Evolutionary conservation across 2,329 filamentous ascomycete genomes (phyloP), one percentile per base, ranked within the genome.

Genomic region (Penicillium sp.): DNA sequence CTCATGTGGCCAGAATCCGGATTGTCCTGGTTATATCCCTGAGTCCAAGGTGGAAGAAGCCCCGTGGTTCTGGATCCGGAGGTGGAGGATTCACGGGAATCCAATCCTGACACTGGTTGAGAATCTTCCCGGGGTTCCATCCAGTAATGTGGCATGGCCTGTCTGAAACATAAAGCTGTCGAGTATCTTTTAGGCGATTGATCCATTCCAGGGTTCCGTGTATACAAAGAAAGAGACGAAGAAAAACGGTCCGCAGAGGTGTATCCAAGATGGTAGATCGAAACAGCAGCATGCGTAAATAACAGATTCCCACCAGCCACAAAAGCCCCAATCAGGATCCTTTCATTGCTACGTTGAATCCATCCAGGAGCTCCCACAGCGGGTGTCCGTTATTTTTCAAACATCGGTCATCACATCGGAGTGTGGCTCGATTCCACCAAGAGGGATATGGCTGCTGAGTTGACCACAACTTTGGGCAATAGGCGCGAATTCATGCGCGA

Each of bases 401-500:
- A 23, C 34, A 15, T 25, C 37, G 18, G 29, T 12, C 36, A 41
- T 47, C 11, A 45, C 25, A 14, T 22, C 20, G 7, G 29, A 27
- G 11, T n/a, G 20, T 27, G 35, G 14, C 14, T n/a, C 25, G 25
- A 16, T 9, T 9, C 18, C 18, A 22, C 18, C 9, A 5, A 16
- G 6, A 23, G 20, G n/a, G 31, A 12, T 15, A 20, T 25, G 38
- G 22, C 48, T 47, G 18, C 26, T 35, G 9, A 53, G 43, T 7
- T 34, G 30, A 5, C 36, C 43, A 6, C 52, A 27, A 37, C 27
- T 14, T 35, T 44, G 33, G 45, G 58, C 30, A 51, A 54, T 36
- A n/a, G 42, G 17, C 5, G 47, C 39, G 27, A 37, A 38, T 12
- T 54, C 47, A 9, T 48, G 28, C n/a, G 61, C 57, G 20, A 60